Conservation (phyloP, 106 monocot genomes). For the Dioscorea zingiberensis region DNA sequence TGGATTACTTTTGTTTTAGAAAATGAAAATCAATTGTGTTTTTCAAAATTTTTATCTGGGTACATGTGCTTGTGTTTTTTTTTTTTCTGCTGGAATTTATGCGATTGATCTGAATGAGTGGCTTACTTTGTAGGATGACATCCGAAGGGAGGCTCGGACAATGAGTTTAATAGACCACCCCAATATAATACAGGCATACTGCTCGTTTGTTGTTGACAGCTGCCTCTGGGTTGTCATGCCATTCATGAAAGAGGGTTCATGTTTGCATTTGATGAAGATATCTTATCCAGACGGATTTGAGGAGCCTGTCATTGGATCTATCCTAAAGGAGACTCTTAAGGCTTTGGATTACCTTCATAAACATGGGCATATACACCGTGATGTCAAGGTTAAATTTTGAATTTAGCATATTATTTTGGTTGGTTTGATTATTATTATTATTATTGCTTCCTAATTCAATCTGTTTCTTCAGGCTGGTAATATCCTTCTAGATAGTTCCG, state of each 20-base stretch:
- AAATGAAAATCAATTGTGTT: no score
- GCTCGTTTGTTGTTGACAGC: constrained; percentile 92
- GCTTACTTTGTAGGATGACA: constrained; percentile 57
- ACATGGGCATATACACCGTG: constrained; percentile 95
- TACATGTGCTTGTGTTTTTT: no score
- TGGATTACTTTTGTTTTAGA: no score
- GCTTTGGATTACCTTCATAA: constrained; percentile 95
- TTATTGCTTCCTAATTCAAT: neutral
- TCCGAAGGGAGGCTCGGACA: constrained; percentile 85
- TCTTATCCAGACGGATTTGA: constrained; percentile 93
- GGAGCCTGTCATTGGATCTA: constrained; percentile 67
- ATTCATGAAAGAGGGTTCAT: constrained; percentile 95
- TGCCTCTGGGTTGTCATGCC: constrained; percentile 97
- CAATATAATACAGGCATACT: constrained; percentile 72
- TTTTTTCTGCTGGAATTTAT: no score
- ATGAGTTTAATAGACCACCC: constrained; percentile 99
- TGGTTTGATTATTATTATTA: neutral
- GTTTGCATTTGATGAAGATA: constrained; percentile 95
- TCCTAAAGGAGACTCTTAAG: constrained; percentile 91
- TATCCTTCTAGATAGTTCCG: constrained; percentile 86
- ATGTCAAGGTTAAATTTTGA: constrained; percentile 74
- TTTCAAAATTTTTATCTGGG: no score
- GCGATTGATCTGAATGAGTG: no score
- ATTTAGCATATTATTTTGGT: neutral
- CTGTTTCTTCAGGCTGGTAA: constrained; percentile 73